Percentiles rank a stretch among this genome's conserved stretches.
These are phyloP conservation scores for Kwoniella shivajii DNA, from an alignment of 1,284 basidiomycete genomes.

Conservation along the genomic window DNA sequence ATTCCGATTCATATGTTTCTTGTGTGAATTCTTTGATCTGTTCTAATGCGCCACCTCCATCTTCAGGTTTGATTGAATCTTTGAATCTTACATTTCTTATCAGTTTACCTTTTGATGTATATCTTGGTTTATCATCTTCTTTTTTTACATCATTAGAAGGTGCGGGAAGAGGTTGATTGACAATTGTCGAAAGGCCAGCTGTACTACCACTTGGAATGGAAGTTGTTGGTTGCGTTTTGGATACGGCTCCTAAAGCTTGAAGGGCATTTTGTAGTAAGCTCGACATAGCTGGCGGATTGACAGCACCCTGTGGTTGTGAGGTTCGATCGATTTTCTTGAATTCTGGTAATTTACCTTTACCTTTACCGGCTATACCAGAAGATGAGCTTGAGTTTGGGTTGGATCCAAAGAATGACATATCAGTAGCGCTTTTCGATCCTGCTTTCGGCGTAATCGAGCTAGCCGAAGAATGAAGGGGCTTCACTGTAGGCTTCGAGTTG, in stretches of 20 bases:
- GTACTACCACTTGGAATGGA: neutral
- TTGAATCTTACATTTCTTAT: constrained; percentile 43
- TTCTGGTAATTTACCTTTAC: constrained; percentile 26
- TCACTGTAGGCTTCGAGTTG: neutral
- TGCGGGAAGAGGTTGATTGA: neutral
- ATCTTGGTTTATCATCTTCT: constrained; percentile 9
- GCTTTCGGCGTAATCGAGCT: constrained; percentile 4
- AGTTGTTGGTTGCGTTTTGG: neutral
- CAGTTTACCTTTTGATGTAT: constrained; percentile 24
- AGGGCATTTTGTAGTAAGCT: neutral
- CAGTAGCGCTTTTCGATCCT: constrained; percentile 11
- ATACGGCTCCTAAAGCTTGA: neutral
- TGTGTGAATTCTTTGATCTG: constrained; percentile 33
- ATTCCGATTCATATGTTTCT: constrained; percentile 39
- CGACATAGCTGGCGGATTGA: neutral
- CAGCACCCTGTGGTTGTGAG: neutral
- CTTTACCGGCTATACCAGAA: constrained; percentile 18
- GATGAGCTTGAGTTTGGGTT: constrained; percentile 1
- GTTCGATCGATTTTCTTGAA: constrained; percentile 28
- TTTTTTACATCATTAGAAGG: constrained; percentile 10
- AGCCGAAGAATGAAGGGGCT: neutral
- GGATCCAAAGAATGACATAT: constrained; percentile 44
- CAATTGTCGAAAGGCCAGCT: constrained; percentile 4
- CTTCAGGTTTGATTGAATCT: constrained; percentile 25
- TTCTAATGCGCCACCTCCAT: constrained; percentile 27